These are phyloP conservation scores for Collybia nuda DNA, from an alignment of 768 basidiomycete species.

Conservation along the genomic window DNA sequence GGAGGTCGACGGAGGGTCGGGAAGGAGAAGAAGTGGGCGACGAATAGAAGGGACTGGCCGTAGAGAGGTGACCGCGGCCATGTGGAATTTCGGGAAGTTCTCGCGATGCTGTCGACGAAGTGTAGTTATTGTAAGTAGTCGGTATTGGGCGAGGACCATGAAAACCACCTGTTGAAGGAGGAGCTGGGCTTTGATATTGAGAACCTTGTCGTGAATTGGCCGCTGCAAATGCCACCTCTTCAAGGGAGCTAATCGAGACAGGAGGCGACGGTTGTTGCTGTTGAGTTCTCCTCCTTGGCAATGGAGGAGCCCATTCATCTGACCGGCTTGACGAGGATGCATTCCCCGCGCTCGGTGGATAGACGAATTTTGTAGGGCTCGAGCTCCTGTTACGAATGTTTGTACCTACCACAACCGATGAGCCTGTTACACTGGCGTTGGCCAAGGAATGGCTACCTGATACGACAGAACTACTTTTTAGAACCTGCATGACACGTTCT, in stretches of 20 bases:
- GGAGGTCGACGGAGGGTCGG: not conserved
- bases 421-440: slow-evolving; percentile 27
- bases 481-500: slow-evolving; percentile 67
- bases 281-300: slow-evolving; percentile 28
- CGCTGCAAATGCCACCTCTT: slow-evolving; percentile 41
- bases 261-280: slow-evolving; percentile 36
- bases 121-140: slow-evolving; percentile 6
- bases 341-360: too few species aligned
- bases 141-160: slow-evolving; percentile 8
- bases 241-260: slow-evolving; percentile 41
- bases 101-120: slow-evolving; percentile 12
- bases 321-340: not conserved
- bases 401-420: slow-evolving; percentile 34
- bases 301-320: slow-evolving; percentile 18
- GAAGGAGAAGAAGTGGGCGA: not conserved
- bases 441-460: slow-evolving; percentile 31
- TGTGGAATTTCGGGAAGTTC: slow-evolving; percentile 1
- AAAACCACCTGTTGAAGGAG: slow-evolving; percentile 7
- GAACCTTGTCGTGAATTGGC: slow-evolving; percentile 1
- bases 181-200: not conserved
- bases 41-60: not conserved
- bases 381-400: slow-evolving; percentile 23
- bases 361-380: slow-evolving; percentile 13
- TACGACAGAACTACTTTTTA: slow-evolving; percentile 56
- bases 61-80: not conserved